Evolutionary conservation across 2,329 filamentous ascomycete species (phyloP).

Genomic region (Xylariales sp.): DNA sequence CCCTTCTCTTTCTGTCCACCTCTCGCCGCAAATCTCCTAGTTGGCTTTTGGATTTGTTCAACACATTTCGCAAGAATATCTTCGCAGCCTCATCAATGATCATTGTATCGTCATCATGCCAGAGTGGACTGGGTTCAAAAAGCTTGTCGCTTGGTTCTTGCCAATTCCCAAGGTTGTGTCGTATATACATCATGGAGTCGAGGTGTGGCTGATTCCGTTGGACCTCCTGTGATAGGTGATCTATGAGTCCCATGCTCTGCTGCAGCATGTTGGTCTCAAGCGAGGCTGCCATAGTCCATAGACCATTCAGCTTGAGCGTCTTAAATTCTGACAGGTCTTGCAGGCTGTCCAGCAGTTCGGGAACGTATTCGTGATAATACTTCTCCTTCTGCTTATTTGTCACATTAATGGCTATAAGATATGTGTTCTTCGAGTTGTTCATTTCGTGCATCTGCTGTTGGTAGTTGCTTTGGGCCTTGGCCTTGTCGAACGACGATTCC

Average conservation of each 20-base stretch:
- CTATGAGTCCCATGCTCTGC: conserved; percentile 66
- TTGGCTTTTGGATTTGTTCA: conserved; percentile 84
- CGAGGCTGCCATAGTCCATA: conserved; percentile 77
- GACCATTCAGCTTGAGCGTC: conserved; percentile 73
- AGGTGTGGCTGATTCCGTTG: conserved; percentile 80
- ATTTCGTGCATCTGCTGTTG: conserved; percentile 91
- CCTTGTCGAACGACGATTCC: conserved; percentile 89
- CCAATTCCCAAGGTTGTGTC: conserved; percentile 80
- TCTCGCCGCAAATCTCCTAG: conserved; percentile 76
- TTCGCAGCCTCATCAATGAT: conserved; percentile 82
- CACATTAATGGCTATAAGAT: conserved; percentile 91
- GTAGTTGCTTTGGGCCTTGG: conserved; percentile 85
- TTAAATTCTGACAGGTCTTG: conserved; percentile 92
- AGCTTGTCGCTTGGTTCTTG: conserved; percentile 78
- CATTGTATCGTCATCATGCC: conserved; percentile 90
- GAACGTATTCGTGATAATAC: conserved; percentile 96
- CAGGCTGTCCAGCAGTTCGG: conserved; percentile 85
- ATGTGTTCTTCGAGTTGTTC: conserved; percentile 98
- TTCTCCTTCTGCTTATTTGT: conserved; percentile 97
- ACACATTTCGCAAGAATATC: conserved; percentile 83
- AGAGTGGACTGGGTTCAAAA: conserved; percentile 94
- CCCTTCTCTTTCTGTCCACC: conserved; percentile 77
- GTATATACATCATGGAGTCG: conserved; percentile 97
- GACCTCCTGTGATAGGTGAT: conserved; percentile 74
- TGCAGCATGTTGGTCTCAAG: conserved; percentile 77